Evolutionary conservation across 192 early-diverging fungal genomes (phyloP), one percentile per base, ranked within the genome.

Genomic region (Coemansia sp.): DNA sequence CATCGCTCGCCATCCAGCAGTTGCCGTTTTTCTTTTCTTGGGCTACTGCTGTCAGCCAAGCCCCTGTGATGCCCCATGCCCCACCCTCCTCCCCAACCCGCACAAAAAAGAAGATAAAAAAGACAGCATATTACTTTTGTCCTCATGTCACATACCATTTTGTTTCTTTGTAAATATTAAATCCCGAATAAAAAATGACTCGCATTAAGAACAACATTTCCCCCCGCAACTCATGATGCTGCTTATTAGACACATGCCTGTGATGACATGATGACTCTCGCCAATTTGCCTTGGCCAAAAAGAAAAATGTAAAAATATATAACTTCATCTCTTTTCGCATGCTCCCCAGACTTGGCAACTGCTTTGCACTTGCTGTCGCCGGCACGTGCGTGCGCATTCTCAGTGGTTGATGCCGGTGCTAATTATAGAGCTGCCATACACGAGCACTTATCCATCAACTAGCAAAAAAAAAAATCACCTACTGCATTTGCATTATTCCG

Each of bases 141-240:
- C 29, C 12, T 32, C 53, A 56, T 56, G 53, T 64, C 43, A 42
- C 61, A 62, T 47, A 39, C 45, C 47, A 53, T 32, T 54, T 54
- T 20, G 20, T 40, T 43, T 61, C 43, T 31, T 57, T 66, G 64
- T 66, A 66, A 43, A 66, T 66, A 66, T 46, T n/a, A 56, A 49
- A n/a, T n/a, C n/a, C n/a, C n/a, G n/a, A n/a, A n/a, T n/a, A n/a
- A n/a, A n/a, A n/a, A n/a, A n/a, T n/a, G n/a, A n/a, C n/a, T n/a
- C n/a, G n/a, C n/a, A n/a, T n/a, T n/a, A n/a, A n/a, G n/a, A n/a
- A n/a, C n/a, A n/a, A n/a, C n/a, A n/a, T n/a, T n/a, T 9, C 42
- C 15, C 17, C 22, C 9, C 24, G 27, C 19, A 46, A 10, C 7
- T 17, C 43, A 46, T 46, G 43, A n/a, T 46, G 43, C 15, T 60